These are phyloP conservation scores for Magnaporthales sp. DNA, from an alignment of 2,329 filamentous ascomycete genomes.

Conservation along the genomic window DNA sequence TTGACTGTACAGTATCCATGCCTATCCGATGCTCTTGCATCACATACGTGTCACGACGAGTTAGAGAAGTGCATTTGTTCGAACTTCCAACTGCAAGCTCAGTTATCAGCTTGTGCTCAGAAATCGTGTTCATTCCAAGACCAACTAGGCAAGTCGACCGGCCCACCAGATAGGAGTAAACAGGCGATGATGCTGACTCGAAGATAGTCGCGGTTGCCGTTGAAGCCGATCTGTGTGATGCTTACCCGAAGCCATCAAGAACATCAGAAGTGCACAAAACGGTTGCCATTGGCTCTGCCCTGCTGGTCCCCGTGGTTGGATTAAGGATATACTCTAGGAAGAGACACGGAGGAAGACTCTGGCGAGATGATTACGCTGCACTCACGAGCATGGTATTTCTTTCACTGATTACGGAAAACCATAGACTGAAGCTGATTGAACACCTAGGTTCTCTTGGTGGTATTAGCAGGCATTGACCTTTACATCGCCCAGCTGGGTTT, in stretches of 20 bases:
- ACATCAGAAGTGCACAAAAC: not conserved
- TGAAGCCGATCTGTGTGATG: not conserved
- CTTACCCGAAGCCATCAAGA: not conserved
- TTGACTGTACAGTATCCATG: too few relatives aligned
- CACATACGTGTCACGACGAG: too few relatives aligned
- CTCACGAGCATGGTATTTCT: not conserved
- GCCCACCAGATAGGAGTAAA: not conserved
- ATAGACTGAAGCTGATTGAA: not conserved
- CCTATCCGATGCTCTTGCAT: too few relatives aligned
- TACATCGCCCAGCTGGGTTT: not conserved
- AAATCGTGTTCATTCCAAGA: not conserved
- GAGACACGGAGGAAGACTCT: not conserved
- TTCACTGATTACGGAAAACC: not conserved
- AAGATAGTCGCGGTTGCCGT: conserved; percentile 1
- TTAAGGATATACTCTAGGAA: not conserved
- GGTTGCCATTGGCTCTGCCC: not conserved
- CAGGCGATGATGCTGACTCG: not conserved
- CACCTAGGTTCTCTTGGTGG: not conserved
- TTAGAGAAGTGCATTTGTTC: too few relatives aligned
- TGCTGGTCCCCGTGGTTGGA: not conserved
- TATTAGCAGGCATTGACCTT: not conserved
- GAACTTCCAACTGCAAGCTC: too few relatives aligned
- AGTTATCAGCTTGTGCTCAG: not conserved
- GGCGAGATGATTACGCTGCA: not conserved
- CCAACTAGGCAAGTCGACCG: not conserved